Evolutionary conservation across 352 stramenopile genomes (phyloP).

Genomic region (Globisporangium spinosum): DNA sequence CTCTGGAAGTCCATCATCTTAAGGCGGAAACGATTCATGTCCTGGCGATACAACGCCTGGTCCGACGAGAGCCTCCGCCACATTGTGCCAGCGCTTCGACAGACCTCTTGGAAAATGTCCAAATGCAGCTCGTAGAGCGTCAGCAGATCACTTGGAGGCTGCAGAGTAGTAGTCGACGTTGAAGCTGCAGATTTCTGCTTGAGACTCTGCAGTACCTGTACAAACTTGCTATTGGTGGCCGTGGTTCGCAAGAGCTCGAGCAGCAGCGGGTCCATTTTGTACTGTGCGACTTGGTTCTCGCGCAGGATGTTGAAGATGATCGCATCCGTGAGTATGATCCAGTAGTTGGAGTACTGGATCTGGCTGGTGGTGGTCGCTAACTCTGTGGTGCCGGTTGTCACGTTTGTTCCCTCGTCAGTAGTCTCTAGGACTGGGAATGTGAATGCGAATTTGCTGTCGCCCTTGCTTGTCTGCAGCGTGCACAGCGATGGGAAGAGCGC

Average conservation of each 20-base stretch:
- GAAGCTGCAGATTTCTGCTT: conserved; percentile 11
- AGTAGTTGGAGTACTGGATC: conserved; percentile 57
- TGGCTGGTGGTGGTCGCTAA: background rate
- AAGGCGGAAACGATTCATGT: conserved; percentile 35
- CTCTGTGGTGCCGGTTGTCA: background rate
- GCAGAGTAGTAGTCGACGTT: background rate
- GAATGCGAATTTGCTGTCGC: conserved; percentile 27
- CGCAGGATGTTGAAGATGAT: conserved; percentile 56
- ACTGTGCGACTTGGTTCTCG: conserved; percentile 35
- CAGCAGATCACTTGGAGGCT: conserved; percentile 17
- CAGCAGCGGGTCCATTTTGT: conserved; percentile 49
- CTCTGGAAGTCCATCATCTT: conserved; percentile 61
- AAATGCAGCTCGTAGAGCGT: conserved; percentile 62
- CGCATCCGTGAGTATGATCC: conserved; percentile 64
- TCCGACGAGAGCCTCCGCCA: conserved; percentile 32
- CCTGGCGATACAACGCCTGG: conserved; percentile 14
- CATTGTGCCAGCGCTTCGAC: conserved; percentile 33
- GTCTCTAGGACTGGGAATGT: conserved; percentile 15
- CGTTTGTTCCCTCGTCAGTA: background rate
- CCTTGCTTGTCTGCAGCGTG: conserved; percentile 5
- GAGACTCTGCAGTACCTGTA: conserved; percentile 18
- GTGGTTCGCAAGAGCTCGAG: conserved; percentile 42
- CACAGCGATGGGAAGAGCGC: conserved; percentile 24
- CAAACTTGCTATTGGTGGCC: conserved; percentile 40
- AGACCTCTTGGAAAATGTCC: conserved; percentile 66